phyloP scores from a whole-genome alignment of 2,329 filamentous ascomycete species.

The Zopfia rhizophila region DNA sequence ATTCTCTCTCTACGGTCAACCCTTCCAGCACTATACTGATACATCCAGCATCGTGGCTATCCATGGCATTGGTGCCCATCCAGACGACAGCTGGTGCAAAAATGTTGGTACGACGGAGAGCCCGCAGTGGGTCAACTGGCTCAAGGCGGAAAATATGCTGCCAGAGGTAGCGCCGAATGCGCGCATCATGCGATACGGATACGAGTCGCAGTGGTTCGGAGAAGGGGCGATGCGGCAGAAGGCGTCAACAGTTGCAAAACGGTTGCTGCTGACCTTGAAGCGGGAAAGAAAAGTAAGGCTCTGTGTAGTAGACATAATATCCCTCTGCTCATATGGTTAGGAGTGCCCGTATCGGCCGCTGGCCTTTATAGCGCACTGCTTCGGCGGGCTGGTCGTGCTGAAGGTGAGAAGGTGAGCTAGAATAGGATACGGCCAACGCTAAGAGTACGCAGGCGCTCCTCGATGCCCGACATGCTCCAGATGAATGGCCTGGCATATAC shows the following conservation, averaged over 20 bases:
- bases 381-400: conserved; percentile 20
- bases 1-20: background rate
- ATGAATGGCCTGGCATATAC: conserved; percentile 15
- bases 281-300: conserved; percentile 16
- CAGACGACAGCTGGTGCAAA: conserved; percentile 24
- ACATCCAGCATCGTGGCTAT: conserved; percentile 24
- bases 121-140: conserved; percentile 23
- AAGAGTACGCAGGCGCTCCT: conserved; percentile 13
- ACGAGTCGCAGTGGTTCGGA: conserved; percentile 20
- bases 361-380: conserved; percentile 19
- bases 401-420: conserved; percentile 14
- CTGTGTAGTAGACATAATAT: background rate
- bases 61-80: conserved; percentile 23
- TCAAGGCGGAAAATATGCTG: conserved; percentile 20
- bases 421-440: background rate
- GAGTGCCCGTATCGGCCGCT: conserved; percentile 11
- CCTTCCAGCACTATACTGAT: conserved; percentile 19
- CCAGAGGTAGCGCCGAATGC: conserved; percentile 20
- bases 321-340: conserved; percentile 6
- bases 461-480: conserved; percentile 8
- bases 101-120: conserved; percentile 19
- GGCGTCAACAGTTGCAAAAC: conserved; percentile 12
- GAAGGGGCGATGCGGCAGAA: conserved; percentile 15
- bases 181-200: conserved; percentile 21
- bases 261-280: conserved; percentile 9